A percentile compares a stretch with the other conserved stretches of the same genome.
Evolutionary conservation across 2,329 filamentous ascomycete species (phyloP).

Genomic region (Xylaria sp.): DNA sequence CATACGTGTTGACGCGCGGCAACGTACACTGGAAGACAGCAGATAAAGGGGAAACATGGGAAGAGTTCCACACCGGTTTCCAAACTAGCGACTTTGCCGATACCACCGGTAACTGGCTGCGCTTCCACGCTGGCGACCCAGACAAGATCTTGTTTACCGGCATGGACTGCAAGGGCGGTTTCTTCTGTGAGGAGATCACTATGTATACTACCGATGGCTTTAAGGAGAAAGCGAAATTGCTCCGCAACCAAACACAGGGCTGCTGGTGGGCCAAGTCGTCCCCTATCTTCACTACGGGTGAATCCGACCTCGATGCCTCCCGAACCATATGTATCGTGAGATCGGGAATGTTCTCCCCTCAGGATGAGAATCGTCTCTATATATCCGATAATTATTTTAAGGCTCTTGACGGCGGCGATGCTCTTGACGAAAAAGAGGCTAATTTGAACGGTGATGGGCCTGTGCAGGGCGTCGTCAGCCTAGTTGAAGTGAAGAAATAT

Average conservation of each 20-base stretch:
- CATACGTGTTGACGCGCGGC: slow-evolving; percentile 76
- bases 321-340: slow-evolving; percentile 81
- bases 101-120: slow-evolving; percentile 57
- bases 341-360: slow-evolving; percentile 72
- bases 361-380: slow-evolving; percentile 77
- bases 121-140: slow-evolving; percentile 83
- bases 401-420: slow-evolving; percentile 50
- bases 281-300: slow-evolving; percentile 72
- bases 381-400: slow-evolving; percentile 85
- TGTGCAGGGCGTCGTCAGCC: slow-evolving; percentile 78
- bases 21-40: slow-evolving; percentile 81
- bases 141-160: slow-evolving; percentile 86
- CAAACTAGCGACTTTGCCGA: slow-evolving; percentile 59
- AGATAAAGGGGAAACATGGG: slow-evolving; percentile 84
- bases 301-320: slow-evolving; percentile 67
- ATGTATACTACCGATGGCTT: slow-evolving; percentile 89
- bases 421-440: slow-evolving; percentile 72
- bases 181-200: slow-evolving; percentile 67
- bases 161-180: slow-evolving; percentile 67
- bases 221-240: slow-evolving; percentile 64
- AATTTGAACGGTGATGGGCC: slow-evolving; percentile 75
- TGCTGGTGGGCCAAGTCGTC: slow-evolving; percentile 89
- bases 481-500: slow-evolving; percentile 85
- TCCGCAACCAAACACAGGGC: slow-evolving; percentile 72
- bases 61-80: slow-evolving; percentile 68